Base-by-base conservation (phyloP, 2,329 filamentous ascomycete genomes). In the Colletotrichum costaricense region DNA sequence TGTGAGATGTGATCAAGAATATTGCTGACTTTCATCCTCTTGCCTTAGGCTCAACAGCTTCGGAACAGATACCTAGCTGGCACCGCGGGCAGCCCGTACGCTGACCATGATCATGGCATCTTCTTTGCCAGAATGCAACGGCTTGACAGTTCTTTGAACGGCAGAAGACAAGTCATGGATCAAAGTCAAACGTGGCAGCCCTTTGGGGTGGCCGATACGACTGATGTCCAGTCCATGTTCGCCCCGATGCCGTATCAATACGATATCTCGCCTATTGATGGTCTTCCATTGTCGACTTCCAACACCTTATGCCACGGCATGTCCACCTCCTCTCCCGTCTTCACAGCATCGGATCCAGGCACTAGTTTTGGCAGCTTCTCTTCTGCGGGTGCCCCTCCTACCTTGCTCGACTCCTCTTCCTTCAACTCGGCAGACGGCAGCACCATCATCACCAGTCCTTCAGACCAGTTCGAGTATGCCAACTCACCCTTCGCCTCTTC, bases 41-140 rank as follows among this genome's bases (percentile, higher is more conserved):
- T 19, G 63, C 63, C 42, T 62, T 63, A 75, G 74, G 66, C 24
- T 58, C 66, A 69, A 62, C 68, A 75, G 38, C 73, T 75, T 28
- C 69, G 70, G 35, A 75, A 75, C 63, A 74, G 73, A 49, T 75
- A 75, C 58, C 73, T 73, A 54, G 65, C 72, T 30, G 74, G 74
- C 35, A 73, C 74, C 42, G 72, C 74, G 7, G 72, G 72, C 42
- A 75, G 74, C 52, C 74, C 74, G n/a, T 75, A 59, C 26, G 68
- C 69, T 16, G 65, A 72, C 30, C 57, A 49, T 42, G 74, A 75
- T 24, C 38, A 67, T 30, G 70, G 42, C 58, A 63, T 64, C 22
- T 54, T 72, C 52, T 68, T 59, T 38, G 68, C 72, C 24, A 64
- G 69, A 28, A 46, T 68, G 52, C 72, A 72, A 49, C 49, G 65